Evolutionary conservation across 176 grass and related monocot genomes (phyloP).

Genomic region (Hsuehochloa calcarea): DNA sequence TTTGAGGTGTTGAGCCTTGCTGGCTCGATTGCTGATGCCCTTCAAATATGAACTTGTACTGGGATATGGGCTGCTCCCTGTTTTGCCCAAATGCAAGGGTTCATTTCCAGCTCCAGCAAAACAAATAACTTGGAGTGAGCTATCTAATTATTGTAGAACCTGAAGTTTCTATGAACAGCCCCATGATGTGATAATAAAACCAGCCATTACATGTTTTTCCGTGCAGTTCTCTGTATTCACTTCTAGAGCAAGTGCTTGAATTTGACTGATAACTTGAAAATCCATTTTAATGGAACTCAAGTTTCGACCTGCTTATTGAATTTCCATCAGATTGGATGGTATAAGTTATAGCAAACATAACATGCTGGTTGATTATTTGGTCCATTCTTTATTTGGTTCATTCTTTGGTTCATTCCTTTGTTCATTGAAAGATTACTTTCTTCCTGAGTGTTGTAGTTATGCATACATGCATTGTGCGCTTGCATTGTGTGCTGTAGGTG

Average conservation of each 20-base stretch:
- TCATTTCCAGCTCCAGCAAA: conserved; percentile 21
- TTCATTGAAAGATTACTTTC: background rate
- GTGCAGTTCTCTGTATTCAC: background rate
- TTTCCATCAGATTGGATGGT: background rate
- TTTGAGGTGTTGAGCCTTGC: conserved; percentile 94
- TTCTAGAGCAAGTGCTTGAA: background rate
- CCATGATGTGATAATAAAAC: conserved; percentile 31
- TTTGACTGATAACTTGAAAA: background rate
- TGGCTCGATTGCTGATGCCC: conserved; percentile 66
- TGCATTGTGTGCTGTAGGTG: background rate
- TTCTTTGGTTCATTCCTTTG: background rate
- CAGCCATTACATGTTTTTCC: background rate
- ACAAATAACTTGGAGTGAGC: conserved; percentile 32
- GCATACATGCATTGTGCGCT: background rate
- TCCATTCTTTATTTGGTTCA: background rate
- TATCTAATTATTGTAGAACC: conserved; percentile 14
- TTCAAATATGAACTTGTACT: conserved; percentile 64
- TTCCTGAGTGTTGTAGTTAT: background rate
- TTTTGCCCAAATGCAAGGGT: conserved; percentile 27
- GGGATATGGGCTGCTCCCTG: conserved; percentile 22
- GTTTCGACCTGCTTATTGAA: background rate
- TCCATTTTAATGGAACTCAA: background rate
- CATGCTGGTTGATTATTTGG: background rate
- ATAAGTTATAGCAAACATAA: background rate
- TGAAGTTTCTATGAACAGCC: conserved; percentile 4